phyloP scores from a whole-genome alignment of 257 asterid species.

The Solanum piurae region DNA sequence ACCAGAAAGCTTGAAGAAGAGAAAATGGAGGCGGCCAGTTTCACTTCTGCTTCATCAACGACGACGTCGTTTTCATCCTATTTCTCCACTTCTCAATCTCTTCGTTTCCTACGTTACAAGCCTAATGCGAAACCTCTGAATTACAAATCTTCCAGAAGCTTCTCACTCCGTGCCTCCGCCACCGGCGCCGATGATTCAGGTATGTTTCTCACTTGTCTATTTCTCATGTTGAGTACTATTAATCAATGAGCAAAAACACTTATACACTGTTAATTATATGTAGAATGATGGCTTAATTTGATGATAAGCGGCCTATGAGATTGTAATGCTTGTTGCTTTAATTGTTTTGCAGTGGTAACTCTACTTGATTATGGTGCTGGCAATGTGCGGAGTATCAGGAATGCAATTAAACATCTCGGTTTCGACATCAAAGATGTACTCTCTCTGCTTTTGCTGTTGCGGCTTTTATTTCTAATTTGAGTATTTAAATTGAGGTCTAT shows the following conservation, averaged over 20 bases:
- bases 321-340: background rate
- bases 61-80: constrained; percentile 18
- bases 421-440: constrained; percentile 68
- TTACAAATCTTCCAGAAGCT: constrained; percentile 23
- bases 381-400: constrained; percentile 84
- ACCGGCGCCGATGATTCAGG: constrained; percentile 45
- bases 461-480: background rate
- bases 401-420: constrained; percentile 78
- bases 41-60: background rate
- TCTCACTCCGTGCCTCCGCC: constrained; percentile 52
- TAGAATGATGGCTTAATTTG: background rate
- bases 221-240: background rate
- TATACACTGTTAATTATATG: background rate
- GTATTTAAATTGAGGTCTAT: background rate
- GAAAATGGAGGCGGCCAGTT: constrained; percentile 42
- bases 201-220: background rate
- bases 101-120: constrained; percentile 17
- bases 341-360: constrained; percentile 51
- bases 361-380: constrained; percentile 98
- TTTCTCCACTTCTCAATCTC: constrained; percentile 15
- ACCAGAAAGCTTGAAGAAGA: constrained; percentile 7
- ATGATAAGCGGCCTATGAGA: background rate
- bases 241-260: background rate
- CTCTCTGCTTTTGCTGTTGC: background rate
- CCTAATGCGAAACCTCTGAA: constrained; percentile 17